Percentiles rank a stretch among this genome's conserved stretches.
Conservation (phyloP, 1,139 yeast genomes). For the Kurtzmaniella quercitrusa region DNA sequence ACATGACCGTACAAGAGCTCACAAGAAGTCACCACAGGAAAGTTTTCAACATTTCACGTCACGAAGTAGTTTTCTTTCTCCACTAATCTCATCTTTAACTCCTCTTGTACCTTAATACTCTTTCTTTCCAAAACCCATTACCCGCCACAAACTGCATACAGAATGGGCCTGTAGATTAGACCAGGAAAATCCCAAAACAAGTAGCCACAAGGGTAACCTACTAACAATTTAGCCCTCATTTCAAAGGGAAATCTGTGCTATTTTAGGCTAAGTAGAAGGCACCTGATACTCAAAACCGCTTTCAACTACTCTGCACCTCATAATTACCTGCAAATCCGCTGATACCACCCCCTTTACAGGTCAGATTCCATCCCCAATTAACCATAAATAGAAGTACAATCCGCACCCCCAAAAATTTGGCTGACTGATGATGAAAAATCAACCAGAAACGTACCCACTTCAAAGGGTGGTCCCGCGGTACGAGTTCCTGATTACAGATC, state of each 20-base stretch:
- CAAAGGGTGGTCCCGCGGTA: slow-evolving; percentile 23
- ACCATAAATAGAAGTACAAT: not conserved
- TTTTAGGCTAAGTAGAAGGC: not conserved
- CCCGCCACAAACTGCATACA: not conserved
- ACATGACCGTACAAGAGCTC: too few relatives aligned
- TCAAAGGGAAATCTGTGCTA: not conserved
- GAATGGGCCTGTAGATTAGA: not conserved
- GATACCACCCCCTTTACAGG: not conserved
- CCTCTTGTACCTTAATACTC: too few relatives aligned
- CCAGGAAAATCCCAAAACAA: slow-evolving; percentile 1
- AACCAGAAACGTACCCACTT: slow-evolving; percentile 35
- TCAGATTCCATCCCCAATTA: not conserved
- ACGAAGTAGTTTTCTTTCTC: too few relatives aligned
- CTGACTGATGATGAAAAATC: slow-evolving; percentile 8
- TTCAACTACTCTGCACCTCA: too few relatives aligned
- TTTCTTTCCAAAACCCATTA: too few relatives aligned
- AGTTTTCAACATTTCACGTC: too few relatives aligned
- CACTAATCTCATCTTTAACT: too few relatives aligned
- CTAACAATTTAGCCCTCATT: not conserved
- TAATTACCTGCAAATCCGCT: not conserved
- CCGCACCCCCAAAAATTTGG: not conserved
- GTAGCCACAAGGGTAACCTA: not conserved
- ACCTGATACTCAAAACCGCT: not conserved
- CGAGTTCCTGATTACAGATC: slow-evolving; percentile 32
- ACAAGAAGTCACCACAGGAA: too few relatives aligned